Base-by-base conservation (phyloP, 75 land plant genomes). In the Cupressus sempervirens region DNA sequence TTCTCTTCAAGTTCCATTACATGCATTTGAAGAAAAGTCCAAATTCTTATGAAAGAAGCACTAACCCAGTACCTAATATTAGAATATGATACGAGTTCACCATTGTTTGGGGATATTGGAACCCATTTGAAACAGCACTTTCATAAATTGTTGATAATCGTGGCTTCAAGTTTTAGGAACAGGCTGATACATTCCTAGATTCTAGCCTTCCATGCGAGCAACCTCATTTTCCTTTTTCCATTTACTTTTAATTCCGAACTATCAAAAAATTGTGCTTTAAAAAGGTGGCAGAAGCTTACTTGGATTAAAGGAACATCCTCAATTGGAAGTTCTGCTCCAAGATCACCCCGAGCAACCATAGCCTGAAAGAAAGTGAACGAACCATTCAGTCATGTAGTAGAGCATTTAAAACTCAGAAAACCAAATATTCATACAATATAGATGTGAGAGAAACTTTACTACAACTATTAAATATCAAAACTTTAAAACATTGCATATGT, bases 261-360 rank as follows among this genome's bases (percentile, higher is more conserved):
- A 34, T 72, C 8, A 12, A 13, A 72, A 72, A 32, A 32, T 32
- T 30, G 12, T 20, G n/a, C 7, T 62, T 6, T 6, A 34, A 34
- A 76, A 15, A 23, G 82, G 48, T 23, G 16, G 5, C 18, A 84
- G 36, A 29, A 76, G 76, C 81, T 34, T 87, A 93, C 97, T 94
- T 96, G 98, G 86, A 96, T 88, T 70, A 96, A 87, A 14, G 98
- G 98, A 76, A 96, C 98, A 86, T 96, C 98, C 81, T 96, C 98
- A 83, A 96, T 90, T 14, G 98, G 98, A 38, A 96, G 94, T 83
- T 96, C 98, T 75, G 98, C 97, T 35, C 98, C 98, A 93, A 96
- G 97, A 87, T 96, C 98, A n/a, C 98, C 98, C 74, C 98, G 90
- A 58, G 98, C 98, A 83, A 96, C 98, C 98, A 96, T 96, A 83